Evolutionary conservation across 2,329 filamentous ascomycete genomes (phyloP).

Genomic region (Eutypa lata): DNA sequence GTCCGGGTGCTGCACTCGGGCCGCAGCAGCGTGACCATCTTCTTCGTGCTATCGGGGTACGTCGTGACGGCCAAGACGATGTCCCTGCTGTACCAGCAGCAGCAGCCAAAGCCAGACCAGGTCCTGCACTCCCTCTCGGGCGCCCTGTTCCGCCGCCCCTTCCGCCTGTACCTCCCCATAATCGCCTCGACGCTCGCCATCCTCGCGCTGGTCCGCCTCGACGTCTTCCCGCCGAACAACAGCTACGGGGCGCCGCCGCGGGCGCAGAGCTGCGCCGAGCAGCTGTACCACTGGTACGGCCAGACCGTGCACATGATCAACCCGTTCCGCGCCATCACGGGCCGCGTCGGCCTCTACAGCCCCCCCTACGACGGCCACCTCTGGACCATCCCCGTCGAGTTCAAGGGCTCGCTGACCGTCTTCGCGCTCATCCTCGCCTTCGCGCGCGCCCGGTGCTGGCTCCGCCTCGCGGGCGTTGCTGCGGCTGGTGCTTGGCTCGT

Average conservation of each 20-base stretch:
- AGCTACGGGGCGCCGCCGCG: neutral
- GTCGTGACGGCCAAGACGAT: conserved; percentile 30
- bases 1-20: conserved; percentile 27
- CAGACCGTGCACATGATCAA: conserved; percentile 20
- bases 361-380: conserved; percentile 18
- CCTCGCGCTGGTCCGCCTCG: conserved; percentile 2
- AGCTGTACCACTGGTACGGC: conserved; percentile 29
- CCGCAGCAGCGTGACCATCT: conserved; percentile 29
- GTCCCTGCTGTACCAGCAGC: conserved; percentile 13
- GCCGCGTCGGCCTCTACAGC: conserved; percentile 30
- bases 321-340: conserved; percentile 30
- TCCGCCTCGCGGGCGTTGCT: conserved; percentile 10
- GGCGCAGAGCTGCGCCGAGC: conserved; percentile 15
- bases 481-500: conserved; percentile 8
- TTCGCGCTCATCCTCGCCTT: conserved; percentile 17
- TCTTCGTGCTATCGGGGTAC: conserved; percentile 36
- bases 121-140: conserved; percentile 15
- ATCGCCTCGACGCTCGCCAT: conserved; percentile 18
- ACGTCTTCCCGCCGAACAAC: neutral
- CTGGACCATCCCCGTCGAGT: conserved; percentile 21
- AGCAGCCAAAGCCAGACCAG: conserved; percentile 5
- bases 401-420: conserved; percentile 16
- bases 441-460: conserved; percentile 11
- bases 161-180: conserved; percentile 30
- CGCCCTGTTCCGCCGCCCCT: conserved; percentile 24